Base-by-base conservation (phyloP, 768 basidiomycete genomes). In the Coprinopsis strossmayeri region DNA sequence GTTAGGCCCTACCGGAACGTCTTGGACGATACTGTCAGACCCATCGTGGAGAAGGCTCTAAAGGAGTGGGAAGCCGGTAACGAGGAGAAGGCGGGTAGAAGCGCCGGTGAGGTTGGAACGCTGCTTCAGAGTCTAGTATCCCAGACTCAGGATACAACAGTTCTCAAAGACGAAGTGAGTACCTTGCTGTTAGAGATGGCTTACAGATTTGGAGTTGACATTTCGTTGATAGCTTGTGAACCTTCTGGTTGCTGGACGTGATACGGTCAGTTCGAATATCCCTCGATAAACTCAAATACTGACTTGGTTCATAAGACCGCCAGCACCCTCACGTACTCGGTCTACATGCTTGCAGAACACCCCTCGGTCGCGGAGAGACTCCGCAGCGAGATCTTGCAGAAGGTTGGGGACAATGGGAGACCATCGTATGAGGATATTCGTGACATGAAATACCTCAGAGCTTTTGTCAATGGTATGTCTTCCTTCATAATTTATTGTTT, bases 81-180 rank as follows among this genome's bases (percentile, higher is more conserved):
- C 9, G 7, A 4, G 4, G 13, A 5, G 3, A 20, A 45, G 5
- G 28, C 51, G n/a, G 46, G 52, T 4, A 43, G 49, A 3, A 52
- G 64, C 0, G 64, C 69, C 30, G 49, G 59, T 12, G 62, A 56
- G 1, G 76, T 78, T 11, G 70, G 70, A 5, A 79, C 78, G 0
- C 62, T 82, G 34, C 64, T 83, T 26, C 79, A 80, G 53, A 74
- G 81, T 60, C 60, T 84, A 41, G 76, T 74, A 21, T 32, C 43
- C 15, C 28, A 28, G 18, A 45, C 43, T 61, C 63, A 41, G 56
- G 73, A 76, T 55, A 68, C 65, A 11, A 64, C 66, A 20, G 62
- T 45, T 20, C 27, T 68, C 67, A 67, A 62, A 1, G 61, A 66
- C 0, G 54, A 1, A 59, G 65, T 1, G 34, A 65, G 25, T 61